Percentiles rank a stretch among this genome's conserved stretches.
Conservation (phyloP, 2,329 filamentous ascomycete genomes). For the Cladophialophora psammophila region DNA sequence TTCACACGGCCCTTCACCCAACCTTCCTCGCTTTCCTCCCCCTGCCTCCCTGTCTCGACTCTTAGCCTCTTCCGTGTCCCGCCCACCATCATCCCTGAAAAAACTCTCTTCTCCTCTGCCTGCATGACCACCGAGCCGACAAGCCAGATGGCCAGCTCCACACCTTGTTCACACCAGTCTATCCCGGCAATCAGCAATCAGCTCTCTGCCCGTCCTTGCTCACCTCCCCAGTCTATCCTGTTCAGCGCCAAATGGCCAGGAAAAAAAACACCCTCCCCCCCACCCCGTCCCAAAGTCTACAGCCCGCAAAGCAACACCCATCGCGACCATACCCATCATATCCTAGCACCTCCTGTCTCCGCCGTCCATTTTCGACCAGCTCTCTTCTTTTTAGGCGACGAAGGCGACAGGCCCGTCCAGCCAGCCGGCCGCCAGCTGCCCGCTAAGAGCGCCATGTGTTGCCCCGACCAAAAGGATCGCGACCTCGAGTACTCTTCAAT, state of each 20-base stretch:
- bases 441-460: slow-evolving; percentile 43
- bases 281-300: slow-evolving; percentile 10
- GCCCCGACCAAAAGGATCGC: slow-evolving; percentile 40
- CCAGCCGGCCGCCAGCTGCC: slow-evolving; percentile 43
- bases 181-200: slow-evolving; percentile 22
- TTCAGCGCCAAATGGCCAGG: slow-evolving; percentile 12
- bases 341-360: slow-evolving; percentile 37
- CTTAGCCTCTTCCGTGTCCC: slow-evolving; percentile 8
- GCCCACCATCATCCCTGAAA: slow-evolving; percentile 8
- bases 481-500: slow-evolving; percentile 32
- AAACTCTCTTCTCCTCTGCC: slow-evolving; percentile 6
- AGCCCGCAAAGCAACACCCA: slow-evolving; percentile 12
- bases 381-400: slow-evolving; percentile 40
- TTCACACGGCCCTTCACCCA: slow-evolving; percentile 1
- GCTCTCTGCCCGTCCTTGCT: slow-evolving; percentile 3
- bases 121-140: neutral
- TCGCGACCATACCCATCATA: slow-evolving; percentile 32
- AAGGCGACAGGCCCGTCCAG: slow-evolving; percentile 45
- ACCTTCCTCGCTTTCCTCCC: slow-evolving; percentile 2
- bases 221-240: slow-evolving; percentile 10
- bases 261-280: slow-evolving; percentile 2
- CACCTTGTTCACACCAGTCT: slow-evolving; percentile 3
- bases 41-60: slow-evolving; percentile 4
- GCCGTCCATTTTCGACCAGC: slow-evolving; percentile 37
- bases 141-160: slow-evolving; percentile 2